A percentile compares a stretch with the other conserved stretches of the same genome.
Evolutionary conservation across 2,329 filamentous ascomycete species (phyloP).

Genomic region (Aureobasidium sp.): DNA sequence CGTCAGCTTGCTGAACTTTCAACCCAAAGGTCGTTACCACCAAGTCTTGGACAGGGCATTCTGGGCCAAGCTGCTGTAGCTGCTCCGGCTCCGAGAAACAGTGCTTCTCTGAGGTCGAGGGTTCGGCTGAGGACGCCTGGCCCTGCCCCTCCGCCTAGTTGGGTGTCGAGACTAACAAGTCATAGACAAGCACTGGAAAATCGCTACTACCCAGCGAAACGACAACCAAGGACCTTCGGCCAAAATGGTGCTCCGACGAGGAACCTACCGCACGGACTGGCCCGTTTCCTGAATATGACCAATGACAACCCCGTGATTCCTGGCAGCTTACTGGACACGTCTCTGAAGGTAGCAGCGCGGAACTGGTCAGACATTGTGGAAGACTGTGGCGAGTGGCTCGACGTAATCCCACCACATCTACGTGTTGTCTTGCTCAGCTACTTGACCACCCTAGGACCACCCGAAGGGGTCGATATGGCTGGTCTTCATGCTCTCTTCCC

Average conservation of each 20-base stretch:
- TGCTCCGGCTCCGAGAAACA: conserved; percentile 36
- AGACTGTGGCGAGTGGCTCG: conserved; percentile 48
- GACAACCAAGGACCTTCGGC: conserved; percentile 7
- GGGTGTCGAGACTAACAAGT: conserved; percentile 28
- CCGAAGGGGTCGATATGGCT: conserved; percentile 31
- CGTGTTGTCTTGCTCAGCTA: conserved; percentile 49
- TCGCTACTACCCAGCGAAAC: not conserved
- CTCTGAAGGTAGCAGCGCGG: conserved; percentile 45
- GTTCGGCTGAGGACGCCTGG: conserved; percentile 31
- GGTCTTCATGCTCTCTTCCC: conserved; percentile 45
- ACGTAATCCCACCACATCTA: conserved; percentile 41
- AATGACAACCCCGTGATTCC: conserved; percentile 14
- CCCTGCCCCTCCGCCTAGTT: conserved; percentile 39
- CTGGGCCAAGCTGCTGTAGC: conserved; percentile 38
- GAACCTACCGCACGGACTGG: conserved; percentile 19
- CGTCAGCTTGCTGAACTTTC: conserved; percentile 35
- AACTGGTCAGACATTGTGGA: conserved; percentile 49
- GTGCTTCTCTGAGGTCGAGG: conserved; percentile 21
- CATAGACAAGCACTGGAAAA: not conserved
- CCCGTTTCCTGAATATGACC: conserved; percentile 20
- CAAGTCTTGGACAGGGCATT: conserved; percentile 32
- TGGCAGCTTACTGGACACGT: conserved; percentile 41
- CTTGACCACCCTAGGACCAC: conserved; percentile 41
- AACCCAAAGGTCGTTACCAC: conserved; percentile 36
- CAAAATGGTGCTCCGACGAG: conserved; percentile 17